phyloP scores from a whole-genome alignment of 2,329 filamentous ascomycete genomes.

The Claviceps maximensis region DNA sequence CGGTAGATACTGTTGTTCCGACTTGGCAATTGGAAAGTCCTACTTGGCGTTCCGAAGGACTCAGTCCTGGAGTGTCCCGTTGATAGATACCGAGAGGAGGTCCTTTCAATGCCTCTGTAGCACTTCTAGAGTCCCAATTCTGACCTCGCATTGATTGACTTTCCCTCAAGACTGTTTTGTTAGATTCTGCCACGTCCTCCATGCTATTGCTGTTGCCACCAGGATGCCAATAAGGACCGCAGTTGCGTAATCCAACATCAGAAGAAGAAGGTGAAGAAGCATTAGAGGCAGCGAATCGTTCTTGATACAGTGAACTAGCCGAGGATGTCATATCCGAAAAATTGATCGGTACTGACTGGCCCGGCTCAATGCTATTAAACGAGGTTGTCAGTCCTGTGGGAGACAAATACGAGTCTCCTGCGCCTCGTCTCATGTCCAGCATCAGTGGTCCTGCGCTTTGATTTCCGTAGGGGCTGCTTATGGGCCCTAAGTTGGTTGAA shows the following conservation, averaged over 20 bases:
- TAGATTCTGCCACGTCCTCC: background rate
- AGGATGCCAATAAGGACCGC: conserved; percentile 2
- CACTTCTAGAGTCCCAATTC: conserved; percentile 2
- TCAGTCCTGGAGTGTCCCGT: conserved; percentile 9
- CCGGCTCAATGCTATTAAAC: conserved; percentile 54
- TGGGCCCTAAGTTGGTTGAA: conserved; percentile 29
- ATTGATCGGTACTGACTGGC: conserved; percentile 35
- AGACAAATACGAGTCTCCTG: conserved; percentile 53
- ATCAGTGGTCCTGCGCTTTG: conserved; percentile 55
- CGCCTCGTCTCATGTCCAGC: conserved; percentile 52
- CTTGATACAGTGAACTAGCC: conserved; percentile 38
- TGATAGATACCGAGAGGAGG: conserved; percentile 1
- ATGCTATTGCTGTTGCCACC: background rate
- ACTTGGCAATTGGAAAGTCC: conserved; percentile 18
- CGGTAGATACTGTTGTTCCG: conserved; percentile 15
- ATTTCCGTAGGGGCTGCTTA: conserved; percentile 36
- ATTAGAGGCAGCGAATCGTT: conserved; percentile 42
- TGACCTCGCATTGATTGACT: background rate
- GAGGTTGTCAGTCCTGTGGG: conserved; percentile 53
- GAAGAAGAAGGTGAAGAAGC: conserved; percentile 34
- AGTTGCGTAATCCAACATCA: conserved; percentile 13
- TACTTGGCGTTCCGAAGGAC: conserved; percentile 33
- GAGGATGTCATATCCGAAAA: conserved; percentile 44
- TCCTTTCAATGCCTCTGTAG: background rate
- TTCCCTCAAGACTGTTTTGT: background rate